These are phyloP conservation scores for Bathelium albidoporum DNA, from an alignment of 495 filamentous ascomycete species.

Conservation along the genomic window DNA sequence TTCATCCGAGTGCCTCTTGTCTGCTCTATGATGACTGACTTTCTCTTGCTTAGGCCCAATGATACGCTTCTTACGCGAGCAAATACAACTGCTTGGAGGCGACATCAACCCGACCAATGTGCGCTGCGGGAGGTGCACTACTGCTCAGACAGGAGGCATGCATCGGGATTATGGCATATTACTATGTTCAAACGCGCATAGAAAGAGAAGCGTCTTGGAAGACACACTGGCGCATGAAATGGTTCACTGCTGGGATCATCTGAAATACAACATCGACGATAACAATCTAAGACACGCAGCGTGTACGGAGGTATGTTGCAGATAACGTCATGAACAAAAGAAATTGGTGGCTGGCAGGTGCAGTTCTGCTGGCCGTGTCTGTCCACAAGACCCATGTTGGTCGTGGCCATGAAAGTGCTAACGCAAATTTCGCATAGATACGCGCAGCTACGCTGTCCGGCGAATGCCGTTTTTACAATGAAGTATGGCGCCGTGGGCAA, in stretches of 20 bases:
- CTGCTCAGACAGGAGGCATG: slow-evolving; percentile 65
- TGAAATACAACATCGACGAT: slow-evolving; percentile 83
- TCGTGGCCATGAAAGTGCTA: neutral
- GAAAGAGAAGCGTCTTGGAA: slow-evolving; percentile 65
- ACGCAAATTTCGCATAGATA: slow-evolving; percentile 45
- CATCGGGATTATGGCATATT: slow-evolving; percentile 73
- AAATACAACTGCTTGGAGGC: slow-evolving; percentile 59
- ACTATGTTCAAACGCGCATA: slow-evolving; percentile 80
- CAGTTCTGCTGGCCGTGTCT: too few relatives aligned
- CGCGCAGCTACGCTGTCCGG: slow-evolving; percentile 84
- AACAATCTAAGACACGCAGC: slow-evolving; percentile 75
- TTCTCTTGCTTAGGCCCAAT: slow-evolving; percentile 47
- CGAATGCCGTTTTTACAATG: slow-evolving; percentile 83
- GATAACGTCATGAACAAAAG: neutral
- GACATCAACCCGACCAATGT: slow-evolving; percentile 61
- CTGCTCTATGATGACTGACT: neutral
- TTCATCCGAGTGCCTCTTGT: neutral
- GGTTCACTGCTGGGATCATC: slow-evolving; percentile 91
- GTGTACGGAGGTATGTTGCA: slow-evolving; percentile 70
- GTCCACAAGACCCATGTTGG: too few relatives aligned
- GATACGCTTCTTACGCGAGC: slow-evolving; percentile 72
- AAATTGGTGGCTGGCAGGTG: neutral
- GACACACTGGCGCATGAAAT: slow-evolving; percentile 96
- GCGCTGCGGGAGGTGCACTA: slow-evolving; percentile 66
- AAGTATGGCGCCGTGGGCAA: slow-evolving; percentile 72